Evolutionary conservation across 441 rosid species (phyloP).

Genomic region (Populus tomentosa): DNA sequence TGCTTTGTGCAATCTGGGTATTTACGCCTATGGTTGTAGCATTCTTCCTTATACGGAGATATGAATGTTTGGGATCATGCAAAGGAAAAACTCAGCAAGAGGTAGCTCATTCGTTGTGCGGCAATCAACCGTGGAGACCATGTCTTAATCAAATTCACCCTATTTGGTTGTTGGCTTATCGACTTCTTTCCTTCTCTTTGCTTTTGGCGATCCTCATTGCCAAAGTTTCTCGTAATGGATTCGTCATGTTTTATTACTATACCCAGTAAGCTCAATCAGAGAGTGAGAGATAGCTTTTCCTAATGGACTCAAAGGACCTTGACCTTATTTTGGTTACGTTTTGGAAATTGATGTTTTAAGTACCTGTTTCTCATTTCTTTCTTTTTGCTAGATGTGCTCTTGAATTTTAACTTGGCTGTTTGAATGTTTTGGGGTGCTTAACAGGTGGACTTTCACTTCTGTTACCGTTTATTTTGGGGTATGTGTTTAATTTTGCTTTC

Average conservation of each 20-base stretch:
- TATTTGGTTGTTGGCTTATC: slow-evolving; percentile 78
- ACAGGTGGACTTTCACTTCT: slow-evolving; percentile 88
- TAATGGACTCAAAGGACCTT: background rate
- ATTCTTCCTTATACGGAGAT: slow-evolving; percentile 43
- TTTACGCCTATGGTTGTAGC: slow-evolving; percentile 28
- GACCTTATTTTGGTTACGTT: background rate
- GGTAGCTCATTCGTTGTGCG: slow-evolving; percentile 21
- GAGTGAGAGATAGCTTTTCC: background rate
- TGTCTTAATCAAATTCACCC: slow-evolving; percentile 79
- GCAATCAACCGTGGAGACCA: slow-evolving; percentile 75
- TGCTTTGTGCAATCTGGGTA: slow-evolving; percentile 54
- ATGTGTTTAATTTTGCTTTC: slow-evolving; percentile 16
- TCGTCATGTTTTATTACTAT: slow-evolving; percentile 66
- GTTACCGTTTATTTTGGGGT: slow-evolving; percentile 78
- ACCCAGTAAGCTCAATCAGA: slow-evolving; percentile 55
- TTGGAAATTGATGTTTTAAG: background rate
- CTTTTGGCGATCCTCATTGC: slow-evolving; percentile 45
- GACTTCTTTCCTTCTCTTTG: slow-evolving; percentile 59
- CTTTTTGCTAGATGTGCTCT: background rate
- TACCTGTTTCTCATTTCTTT: slow-evolving; percentile 5
- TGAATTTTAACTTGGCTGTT: background rate
- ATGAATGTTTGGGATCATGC: slow-evolving; percentile 40
- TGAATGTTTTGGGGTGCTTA: slow-evolving; percentile 11
- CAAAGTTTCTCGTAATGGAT: slow-evolving; percentile 51
- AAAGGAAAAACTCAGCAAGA: slow-evolving; percentile 26